Percentiles rank a stretch among this genome's conserved stretches.
Evolutionary conservation across 345 rosid genomes (phyloP).

Genomic region (Eucalyptus rudis): DNA sequence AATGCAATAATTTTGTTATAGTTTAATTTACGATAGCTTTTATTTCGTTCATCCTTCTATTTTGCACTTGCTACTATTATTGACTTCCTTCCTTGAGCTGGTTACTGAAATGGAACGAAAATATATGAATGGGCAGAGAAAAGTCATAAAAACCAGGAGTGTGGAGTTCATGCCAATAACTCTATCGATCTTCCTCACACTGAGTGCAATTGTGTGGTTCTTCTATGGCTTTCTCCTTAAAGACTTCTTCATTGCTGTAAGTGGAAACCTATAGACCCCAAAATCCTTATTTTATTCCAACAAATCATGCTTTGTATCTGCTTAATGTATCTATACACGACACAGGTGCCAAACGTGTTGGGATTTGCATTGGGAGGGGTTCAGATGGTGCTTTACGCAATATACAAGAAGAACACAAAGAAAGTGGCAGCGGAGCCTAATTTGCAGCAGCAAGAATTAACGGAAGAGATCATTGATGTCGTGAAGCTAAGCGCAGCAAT

Average conservation of each 20-base stretch:
- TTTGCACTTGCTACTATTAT: background rate
- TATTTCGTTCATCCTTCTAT: background rate
- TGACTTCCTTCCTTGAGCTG: background rate
- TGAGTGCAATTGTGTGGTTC: too few relatives aligned
- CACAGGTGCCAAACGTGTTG: too few relatives aligned
- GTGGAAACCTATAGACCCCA: too few relatives aligned
- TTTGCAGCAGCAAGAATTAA: constrained; percentile 24
- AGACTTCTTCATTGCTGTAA: too few relatives aligned
- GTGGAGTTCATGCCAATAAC: constrained; percentile 77
- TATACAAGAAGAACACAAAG: constrained; percentile 41
- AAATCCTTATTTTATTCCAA: too few relatives aligned
- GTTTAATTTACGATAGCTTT: background rate
- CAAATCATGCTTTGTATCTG: too few relatives aligned
- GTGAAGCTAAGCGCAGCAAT: background rate
- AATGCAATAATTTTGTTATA: background rate
- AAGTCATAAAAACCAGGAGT: constrained; percentile 72
- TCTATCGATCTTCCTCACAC: too few relatives aligned
- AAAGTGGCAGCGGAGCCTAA: constrained; percentile 8
- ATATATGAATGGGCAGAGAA: constrained; percentile 26
- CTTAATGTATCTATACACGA: too few relatives aligned
- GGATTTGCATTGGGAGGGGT: too few relatives aligned
- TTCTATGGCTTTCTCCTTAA: too few relatives aligned
- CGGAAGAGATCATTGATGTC: constrained; percentile 21
- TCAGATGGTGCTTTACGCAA: too few relatives aligned
- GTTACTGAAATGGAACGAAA: background rate